Conservation (phyloP, 2,329 filamentous ascomycete species). For the Neonectria punicea region DNA sequence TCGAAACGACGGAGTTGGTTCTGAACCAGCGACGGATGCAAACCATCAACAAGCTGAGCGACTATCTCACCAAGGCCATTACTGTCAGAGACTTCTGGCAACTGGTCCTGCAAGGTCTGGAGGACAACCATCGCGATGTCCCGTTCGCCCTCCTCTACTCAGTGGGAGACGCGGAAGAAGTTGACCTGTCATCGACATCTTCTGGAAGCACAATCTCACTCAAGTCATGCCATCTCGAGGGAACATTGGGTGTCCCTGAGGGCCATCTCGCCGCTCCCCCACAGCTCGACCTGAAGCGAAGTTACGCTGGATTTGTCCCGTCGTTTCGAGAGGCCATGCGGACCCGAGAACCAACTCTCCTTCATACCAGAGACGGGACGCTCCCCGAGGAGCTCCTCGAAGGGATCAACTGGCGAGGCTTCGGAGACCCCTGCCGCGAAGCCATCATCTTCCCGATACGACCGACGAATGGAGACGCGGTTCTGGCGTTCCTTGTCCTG, state of each 20-base stretch:
- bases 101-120: constrained; percentile 45
- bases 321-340: constrained; percentile 52
- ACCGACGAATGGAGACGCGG: constrained; percentile 69
- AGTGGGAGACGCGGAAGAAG: constrained; percentile 51
- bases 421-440: constrained; percentile 67
- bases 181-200: constrained; percentile 47
- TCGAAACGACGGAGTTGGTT: constrained; percentile 50
- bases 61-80: constrained; percentile 44
- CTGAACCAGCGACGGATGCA: constrained; percentile 47
- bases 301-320: constrained; percentile 48
- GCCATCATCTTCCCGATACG: constrained; percentile 76
- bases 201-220: constrained; percentile 50
- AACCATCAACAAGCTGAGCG: constrained; percentile 48
- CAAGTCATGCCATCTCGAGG: constrained; percentile 50
- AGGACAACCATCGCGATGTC: constrained; percentile 50
- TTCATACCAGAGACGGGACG: constrained; percentile 58
- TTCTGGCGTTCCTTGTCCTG: constrained; percentile 73
- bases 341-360: constrained; percentile 48
- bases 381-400: constrained; percentile 67
- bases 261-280: constrained; percentile 47
- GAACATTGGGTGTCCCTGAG: constrained; percentile 48
- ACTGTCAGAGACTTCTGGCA: constrained; percentile 50
- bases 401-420: constrained; percentile 68
- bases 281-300: constrained; percentile 50
- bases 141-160: constrained; percentile 56